Evolutionary conservation across 31 red algal genomes (phyloP).

Genomic region (Porphyra umbilicalis): DNA sequence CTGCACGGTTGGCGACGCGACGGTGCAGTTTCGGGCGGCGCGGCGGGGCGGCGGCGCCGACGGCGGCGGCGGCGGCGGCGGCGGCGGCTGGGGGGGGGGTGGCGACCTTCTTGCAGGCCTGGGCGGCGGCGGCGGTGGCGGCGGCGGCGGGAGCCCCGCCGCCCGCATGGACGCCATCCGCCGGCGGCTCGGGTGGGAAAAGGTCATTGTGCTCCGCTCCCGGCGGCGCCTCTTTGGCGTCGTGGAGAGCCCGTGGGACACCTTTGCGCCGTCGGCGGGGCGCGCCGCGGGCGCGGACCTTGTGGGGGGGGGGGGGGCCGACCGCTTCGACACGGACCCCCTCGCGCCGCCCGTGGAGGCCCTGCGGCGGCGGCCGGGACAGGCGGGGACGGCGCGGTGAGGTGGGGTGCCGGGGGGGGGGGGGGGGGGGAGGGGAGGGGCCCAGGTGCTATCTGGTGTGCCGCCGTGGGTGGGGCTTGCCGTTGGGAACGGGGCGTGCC

Average conservation of each 20-base stretch:
- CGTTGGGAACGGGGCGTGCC: no score
- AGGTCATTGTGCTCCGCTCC: neutral
- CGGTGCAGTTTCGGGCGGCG: neutral
- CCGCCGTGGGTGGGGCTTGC: no score
- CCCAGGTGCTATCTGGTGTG: no score
- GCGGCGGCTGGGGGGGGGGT: neutral
- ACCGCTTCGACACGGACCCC: neutral
- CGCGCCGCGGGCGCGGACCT: neutral
- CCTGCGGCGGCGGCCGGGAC: neutral
- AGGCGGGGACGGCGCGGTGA: neutral
- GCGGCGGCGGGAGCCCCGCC: neutral
- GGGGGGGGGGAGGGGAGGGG: no score
- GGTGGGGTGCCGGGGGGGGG: no score
- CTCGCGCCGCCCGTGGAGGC: neutral
- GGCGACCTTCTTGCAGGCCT: neutral
- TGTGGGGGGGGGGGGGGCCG: neutral
- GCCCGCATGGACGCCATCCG: neutral
- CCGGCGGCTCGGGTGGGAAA: neutral
- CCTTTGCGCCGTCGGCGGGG: neutral
- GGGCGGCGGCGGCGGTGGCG: neutral
- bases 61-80: neutral
- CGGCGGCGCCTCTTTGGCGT: neutral
- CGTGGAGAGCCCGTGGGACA: neutral
- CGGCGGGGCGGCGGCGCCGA: neutral
- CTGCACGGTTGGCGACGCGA: neutral